Base-by-base conservation (phyloP, 768 basidiomycete species). In the Termitomyces sp. region DNA sequence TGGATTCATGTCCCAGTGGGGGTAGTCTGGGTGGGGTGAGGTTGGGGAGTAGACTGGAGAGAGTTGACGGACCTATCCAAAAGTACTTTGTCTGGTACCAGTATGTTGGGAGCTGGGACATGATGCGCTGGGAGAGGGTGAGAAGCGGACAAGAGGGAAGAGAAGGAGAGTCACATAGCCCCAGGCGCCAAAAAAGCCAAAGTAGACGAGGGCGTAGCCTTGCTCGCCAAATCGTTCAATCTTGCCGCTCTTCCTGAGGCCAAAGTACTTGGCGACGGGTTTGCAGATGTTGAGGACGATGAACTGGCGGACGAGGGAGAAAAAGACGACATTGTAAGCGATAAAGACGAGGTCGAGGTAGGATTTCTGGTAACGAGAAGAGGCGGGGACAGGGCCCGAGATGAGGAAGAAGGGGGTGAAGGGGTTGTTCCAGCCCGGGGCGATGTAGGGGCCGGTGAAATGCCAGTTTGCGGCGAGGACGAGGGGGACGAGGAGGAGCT, bases 161-260 rank as follows among this genome's bases (percentile, higher is more conserved):
- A 22, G 16, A 46, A 26, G 56, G 18, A 13, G 3, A 83, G 92
- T 68, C 54, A 96, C 94, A 46, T 86, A 76, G 27, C 97, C 96
- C 79, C 88, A 87, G 3, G 74, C 64, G 8, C 90, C 87, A 61
- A 86, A 86, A 60, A 84, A 55, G 1, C 75, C 63, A 63, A 92
- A 95, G 71, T 98, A 99, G 14, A 91, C 61, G 46, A 91, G 51
- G 0, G 94, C 91, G 69, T 99, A 97, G 0, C 83, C 85, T 67
- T 96, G 96, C 73, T 99, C 96, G 20, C 86, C 90, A 65, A 98
- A 98, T 36, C 96, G 77, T 55, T 86, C 83, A 14, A 94, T 69
- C 70, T 95, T 97, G 24, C 68, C 67, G 57, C 73, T 70, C 60
- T 78, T 84, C 65, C 75, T 81, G 49, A 99, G 80, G 2, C 94